Base-by-base conservation (phyloP, 2,329 filamentous ascomycete species). In the Pestalotiopsis sp. region DNA sequence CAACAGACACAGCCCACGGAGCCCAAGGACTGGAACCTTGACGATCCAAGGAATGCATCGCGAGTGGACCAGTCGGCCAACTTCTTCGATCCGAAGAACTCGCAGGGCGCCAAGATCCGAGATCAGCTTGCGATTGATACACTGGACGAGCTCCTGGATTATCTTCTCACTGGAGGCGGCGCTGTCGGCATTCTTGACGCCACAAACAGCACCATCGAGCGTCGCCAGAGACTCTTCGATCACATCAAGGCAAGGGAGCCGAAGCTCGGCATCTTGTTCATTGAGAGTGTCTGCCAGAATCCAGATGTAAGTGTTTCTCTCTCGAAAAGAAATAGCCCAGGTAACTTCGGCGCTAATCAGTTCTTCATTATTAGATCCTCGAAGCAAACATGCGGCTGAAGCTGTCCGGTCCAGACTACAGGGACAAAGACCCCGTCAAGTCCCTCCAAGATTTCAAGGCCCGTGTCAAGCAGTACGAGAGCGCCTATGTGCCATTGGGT, bases 311-410 rank as follows among this genome's bases (percentile, higher is more conserved):
- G 81, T 76, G 30, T 35, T 35, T 14, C 10, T n/a, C 6, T 7
- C 17, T 52, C 44, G 22, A 4, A 52, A 20, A 6, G 9, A 60
- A n/a, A 26, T 13, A 35, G 52, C 64, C 3, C 30, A 10, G 20
- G 14, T 6, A 26, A 26, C 26, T 9, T 35, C 44, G 44, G 2
- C 38, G 30, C 57, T 70, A 61, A 38, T 38, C 22, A 64, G 22
- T 65, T 26, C 73, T 24, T 10, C 66, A 30, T 48, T 20, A n/a
- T n/a, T 69, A 89, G 79, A 84, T 98, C 30, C 85, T 98, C 48
- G 94, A 98, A 79, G 93, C 94, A 20, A 98, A 98, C 76, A 98
- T 98, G 94, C 94, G 95, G 35, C 83, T 98, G 70, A 98, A 98
- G 83, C 89, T 98, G 6, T 97, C 93, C 3, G 96, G 96, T 0